A percentile compares a stretch with the other conserved stretches of the same genome.
phyloP scores from a whole-genome alignment of 331 rosid species.

The Rhamnella rubrinervis region DNA sequence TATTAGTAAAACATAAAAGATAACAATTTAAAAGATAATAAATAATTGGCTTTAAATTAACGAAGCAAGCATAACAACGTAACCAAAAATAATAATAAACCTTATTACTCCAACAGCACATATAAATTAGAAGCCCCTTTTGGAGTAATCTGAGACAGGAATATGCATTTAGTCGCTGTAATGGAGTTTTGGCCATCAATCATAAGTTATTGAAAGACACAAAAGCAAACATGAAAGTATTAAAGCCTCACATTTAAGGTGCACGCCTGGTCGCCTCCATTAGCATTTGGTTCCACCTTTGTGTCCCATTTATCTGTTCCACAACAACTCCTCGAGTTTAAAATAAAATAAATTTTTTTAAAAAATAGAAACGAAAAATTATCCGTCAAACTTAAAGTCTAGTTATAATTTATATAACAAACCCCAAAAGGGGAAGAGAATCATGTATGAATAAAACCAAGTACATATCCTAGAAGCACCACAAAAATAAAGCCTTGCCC shows the following conservation, averaged over 20 bases:
- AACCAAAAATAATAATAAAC: not conserved
- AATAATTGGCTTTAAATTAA: not conserved
- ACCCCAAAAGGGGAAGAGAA: no score
- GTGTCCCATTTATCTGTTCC: slow-evolving; percentile 35
- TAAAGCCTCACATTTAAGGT: slow-evolving; percentile 40
- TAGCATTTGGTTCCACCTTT: slow-evolving; percentile 31
- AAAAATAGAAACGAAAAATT: not conserved
- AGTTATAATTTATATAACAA: no score
- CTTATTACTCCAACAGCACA: not conserved
- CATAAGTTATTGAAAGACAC: not conserved
- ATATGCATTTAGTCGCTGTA: not conserved
- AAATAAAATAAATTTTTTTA: not conserved
- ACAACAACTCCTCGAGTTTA: slow-evolving; percentile 15
- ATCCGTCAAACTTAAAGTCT: not conserved
- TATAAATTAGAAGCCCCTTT: not conserved
- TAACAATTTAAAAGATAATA: no score
- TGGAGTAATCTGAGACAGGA: no score
- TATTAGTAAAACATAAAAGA: no score
- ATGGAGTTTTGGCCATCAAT: not conserved
- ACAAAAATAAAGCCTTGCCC: not conserved
- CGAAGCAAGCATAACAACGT: not conserved
- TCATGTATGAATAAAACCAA: no score
- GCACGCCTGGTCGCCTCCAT: slow-evolving; percentile 21
- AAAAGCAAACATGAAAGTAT: not conserved
- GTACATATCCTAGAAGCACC: no score